phyloP scores from a whole-genome alignment of 2,329 filamentous ascomycete genomes.

The Alternaria gansuensis region DNA sequence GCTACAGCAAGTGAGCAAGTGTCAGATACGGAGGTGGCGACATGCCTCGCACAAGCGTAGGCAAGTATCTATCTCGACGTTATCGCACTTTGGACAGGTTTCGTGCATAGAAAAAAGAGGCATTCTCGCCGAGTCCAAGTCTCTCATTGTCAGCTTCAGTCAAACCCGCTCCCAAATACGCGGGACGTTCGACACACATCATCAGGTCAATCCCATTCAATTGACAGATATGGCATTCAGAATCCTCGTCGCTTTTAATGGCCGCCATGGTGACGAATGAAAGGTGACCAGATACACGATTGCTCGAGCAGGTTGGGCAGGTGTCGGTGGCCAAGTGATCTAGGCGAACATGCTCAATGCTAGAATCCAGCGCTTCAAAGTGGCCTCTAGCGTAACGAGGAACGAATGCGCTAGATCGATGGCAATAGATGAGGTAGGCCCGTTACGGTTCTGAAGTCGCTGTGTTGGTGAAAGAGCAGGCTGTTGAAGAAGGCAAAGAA shows the following conservation, averaged over 20 bases:
- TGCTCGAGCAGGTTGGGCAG: too few relatives aligned
- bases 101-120: not conserved
- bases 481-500: not conserved
- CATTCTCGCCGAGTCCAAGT: not conserved
- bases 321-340: too few relatives aligned
- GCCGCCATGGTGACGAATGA: not conserved
- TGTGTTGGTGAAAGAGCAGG: not conserved
- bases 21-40: not conserved
- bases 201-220: not conserved
- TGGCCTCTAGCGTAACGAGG: not conserved
- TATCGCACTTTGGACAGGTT: slow-evolving; percentile 2
- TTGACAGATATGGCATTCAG: not conserved
- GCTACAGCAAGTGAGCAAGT: not conserved
- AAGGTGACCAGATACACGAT: too few relatives aligned
- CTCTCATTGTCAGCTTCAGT: too few relatives aligned
- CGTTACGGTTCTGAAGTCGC: not conserved
- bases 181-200: too few relatives aligned
- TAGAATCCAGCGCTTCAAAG: not conserved
- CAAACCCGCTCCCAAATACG: too few relatives aligned
- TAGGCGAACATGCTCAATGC: not conserved
- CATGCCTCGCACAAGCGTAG: not conserved
- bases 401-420: not conserved
- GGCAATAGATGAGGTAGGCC: not conserved
- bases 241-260: not conserved
- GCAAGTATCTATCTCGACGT: not conserved